phyloP scores from a whole-genome alignment of 768 basidiomycete genomes.

The Exidia glandulosa region DNA sequence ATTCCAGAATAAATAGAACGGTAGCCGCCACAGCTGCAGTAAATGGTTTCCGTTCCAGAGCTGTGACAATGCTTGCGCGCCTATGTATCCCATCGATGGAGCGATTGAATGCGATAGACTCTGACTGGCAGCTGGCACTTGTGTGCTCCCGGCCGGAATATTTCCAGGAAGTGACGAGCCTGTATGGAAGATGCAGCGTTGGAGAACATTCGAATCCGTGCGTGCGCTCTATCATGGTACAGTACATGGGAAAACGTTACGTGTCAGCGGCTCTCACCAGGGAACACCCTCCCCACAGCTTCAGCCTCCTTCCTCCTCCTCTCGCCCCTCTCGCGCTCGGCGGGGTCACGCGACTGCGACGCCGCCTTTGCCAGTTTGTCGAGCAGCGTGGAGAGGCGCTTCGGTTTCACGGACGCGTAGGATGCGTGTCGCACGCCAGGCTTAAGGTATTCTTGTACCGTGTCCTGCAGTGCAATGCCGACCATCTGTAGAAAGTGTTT shows the following conservation, averaged over 20 bases:
- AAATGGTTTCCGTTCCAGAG: too few species aligned
- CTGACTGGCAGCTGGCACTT: too few species aligned
- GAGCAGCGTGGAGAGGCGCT: slow-evolving; percentile 58
- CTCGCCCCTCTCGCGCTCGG: slow-evolving; percentile 56
- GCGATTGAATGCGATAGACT: neutral
- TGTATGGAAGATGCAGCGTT: too few species aligned
- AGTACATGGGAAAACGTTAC: neutral
- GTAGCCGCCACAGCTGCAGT: too few species aligned
- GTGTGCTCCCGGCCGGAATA: too few species aligned
- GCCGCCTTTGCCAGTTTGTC: slow-evolving; percentile 72
- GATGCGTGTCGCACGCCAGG: slow-evolving; percentile 57
- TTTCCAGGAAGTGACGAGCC: too few species aligned
- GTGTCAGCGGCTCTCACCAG: slow-evolving; percentile 37
- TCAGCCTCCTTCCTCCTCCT: slow-evolving; percentile 70
- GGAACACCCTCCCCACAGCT: slow-evolving; percentile 60
- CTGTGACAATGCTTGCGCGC: neutral
- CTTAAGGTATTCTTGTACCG: slow-evolving; percentile 70
- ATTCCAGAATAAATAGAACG: neutral
- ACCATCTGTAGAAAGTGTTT: too few species aligned
- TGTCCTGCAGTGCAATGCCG: slow-evolving; percentile 60
- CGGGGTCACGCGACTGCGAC: slow-evolving; percentile 43
- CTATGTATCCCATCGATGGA: neutral
- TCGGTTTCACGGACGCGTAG: slow-evolving; percentile 56
- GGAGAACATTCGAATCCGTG: too few species aligned
- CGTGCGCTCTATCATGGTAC: neutral